Percentiles rank a stretch among this genome's conserved stretches.
Evolutionary conservation across 2,329 filamentous ascomycete genomes (phyloP).

Genomic region (Hymenoscyphus linearis): DNA sequence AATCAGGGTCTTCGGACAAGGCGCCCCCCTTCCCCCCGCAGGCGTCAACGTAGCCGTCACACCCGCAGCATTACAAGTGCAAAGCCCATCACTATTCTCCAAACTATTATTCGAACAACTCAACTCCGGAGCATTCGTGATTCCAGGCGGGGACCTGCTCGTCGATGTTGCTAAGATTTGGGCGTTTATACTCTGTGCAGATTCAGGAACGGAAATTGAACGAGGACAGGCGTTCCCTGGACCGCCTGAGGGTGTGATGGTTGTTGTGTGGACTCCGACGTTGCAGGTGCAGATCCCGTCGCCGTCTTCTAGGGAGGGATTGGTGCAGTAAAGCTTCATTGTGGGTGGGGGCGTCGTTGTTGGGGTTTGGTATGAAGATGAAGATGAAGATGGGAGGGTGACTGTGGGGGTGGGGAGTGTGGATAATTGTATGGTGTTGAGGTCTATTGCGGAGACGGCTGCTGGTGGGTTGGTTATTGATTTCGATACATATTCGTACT

Average conservation of each 20-base stretch:
- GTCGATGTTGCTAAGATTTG: neutral
- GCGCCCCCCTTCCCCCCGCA: neutral
- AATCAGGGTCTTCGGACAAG: neutral
- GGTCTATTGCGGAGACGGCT: neutral
- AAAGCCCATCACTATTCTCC: neutral
- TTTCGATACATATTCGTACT: neutral
- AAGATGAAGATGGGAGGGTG: neutral
- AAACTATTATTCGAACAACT: neutral
- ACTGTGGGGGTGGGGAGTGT: neutral
- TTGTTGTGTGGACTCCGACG: neutral
- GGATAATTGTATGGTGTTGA: neutral
- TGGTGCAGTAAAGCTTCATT: neutral
- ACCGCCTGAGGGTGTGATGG: neutral
- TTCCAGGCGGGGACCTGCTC: neutral
- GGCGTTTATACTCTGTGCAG: neutral
- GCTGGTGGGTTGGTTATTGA: neutral
- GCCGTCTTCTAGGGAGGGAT: neutral
- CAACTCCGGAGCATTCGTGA: neutral
- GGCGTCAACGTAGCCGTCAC: neutral
- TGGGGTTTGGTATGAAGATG: neutral
- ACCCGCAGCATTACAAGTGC: neutral
- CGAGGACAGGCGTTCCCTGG: neutral
- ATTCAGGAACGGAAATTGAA: neutral
- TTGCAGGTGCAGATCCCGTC: conserved; percentile 4
- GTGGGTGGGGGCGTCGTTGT: neutral